A percentile compares a stretch with the other conserved stretches of the same genome.
phyloP scores from a whole-genome alignment of 768 basidiomycete species.

The Psilocybe subaeruginosa region DNA sequence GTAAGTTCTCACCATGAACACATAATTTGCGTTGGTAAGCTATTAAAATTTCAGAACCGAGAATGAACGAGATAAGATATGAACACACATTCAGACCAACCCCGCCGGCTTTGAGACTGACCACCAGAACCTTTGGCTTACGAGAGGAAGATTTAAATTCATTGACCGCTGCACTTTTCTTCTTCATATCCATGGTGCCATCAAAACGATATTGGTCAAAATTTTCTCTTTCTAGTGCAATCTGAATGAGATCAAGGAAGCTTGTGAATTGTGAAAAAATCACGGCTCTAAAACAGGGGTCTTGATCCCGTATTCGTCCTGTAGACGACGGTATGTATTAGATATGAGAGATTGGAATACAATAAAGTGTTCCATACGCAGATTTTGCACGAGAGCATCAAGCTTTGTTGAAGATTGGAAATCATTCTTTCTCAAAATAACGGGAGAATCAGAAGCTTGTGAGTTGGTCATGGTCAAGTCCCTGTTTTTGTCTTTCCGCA shows the following conservation, averaged over 20 bases:
- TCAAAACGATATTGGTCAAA: conserved; percentile 84
- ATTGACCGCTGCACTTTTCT: conserved; percentile 71
- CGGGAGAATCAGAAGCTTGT: conserved; percentile 40
- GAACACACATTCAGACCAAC: conserved; percentile 80
- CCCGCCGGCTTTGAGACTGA: conserved; percentile 90
- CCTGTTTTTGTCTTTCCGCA: conserved; percentile 37
- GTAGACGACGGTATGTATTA: not conserved
- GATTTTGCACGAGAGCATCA: conserved; percentile 74
- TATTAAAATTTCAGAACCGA: conserved; percentile 23
- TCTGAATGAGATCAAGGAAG: conserved; percentile 83
- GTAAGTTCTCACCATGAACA: conserved; percentile 70
- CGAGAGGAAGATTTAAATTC: conserved; percentile 74
- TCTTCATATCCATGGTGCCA: conserved; percentile 89
- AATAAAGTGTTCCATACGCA: conserved; percentile 49
- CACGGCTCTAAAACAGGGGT: conserved; percentile 79
- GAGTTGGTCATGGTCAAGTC: conserved; percentile 24
- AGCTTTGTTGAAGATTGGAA: conserved; percentile 92
- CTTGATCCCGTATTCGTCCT: conserved; percentile 70
- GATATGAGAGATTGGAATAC: not conserved
- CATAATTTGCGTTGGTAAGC: conserved; percentile 82
- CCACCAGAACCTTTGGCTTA: conserved; percentile 74
- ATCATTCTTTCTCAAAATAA: conserved; percentile 76
- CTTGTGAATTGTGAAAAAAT: conserved; percentile 92
- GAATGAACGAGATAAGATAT: not conserved
- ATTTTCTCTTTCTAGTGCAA: conserved; percentile 66